Conservation (phyloP, 805 yeast species). For the Barnettozyma botsteinii region DNA sequence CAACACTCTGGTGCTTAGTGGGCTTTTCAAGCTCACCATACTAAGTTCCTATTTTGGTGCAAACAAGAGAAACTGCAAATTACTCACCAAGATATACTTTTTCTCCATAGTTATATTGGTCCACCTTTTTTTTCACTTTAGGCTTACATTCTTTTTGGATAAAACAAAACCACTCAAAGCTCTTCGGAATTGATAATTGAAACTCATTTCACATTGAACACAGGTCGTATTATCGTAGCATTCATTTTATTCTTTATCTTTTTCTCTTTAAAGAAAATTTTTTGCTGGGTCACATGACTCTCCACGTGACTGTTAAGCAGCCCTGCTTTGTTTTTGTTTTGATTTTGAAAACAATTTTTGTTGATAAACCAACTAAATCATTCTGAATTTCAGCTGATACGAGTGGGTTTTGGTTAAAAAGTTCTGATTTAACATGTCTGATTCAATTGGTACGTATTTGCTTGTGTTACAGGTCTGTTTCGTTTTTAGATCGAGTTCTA, state of each 20-base stretch:
- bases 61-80: conserved; percentile 67
- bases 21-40: conserved; percentile 35
- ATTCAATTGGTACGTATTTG: conserved; percentile 13
- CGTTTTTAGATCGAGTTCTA: background rate
- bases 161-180: background rate
- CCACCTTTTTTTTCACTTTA: conserved; percentile 30
- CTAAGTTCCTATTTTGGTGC: conserved; percentile 86
- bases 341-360: too few relatives aligned
- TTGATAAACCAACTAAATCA: too few relatives aligned
- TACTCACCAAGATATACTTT: conserved; percentile 66
- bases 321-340: background rate
- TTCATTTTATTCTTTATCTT: too few relatives aligned
- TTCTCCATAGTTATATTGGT: conserved; percentile 46
- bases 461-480: too few relatives aligned
- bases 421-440: conserved; percentile 13
- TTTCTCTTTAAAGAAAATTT: too few relatives aligned
- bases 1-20: conserved; percentile 88
- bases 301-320: too few relatives aligned
- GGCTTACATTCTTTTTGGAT: background rate
- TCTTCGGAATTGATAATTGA: too few relatives aligned
- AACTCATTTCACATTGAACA: too few relatives aligned
- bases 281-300: too few relatives aligned
- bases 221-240: too few relatives aligned
- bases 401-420: too few relatives aligned
- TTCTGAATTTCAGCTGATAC: too few relatives aligned